These are phyloP conservation scores for Lolium multiflorum DNA, from an alignment of 176 grass and related monocot genomes.

Conservation along the genomic window DNA sequence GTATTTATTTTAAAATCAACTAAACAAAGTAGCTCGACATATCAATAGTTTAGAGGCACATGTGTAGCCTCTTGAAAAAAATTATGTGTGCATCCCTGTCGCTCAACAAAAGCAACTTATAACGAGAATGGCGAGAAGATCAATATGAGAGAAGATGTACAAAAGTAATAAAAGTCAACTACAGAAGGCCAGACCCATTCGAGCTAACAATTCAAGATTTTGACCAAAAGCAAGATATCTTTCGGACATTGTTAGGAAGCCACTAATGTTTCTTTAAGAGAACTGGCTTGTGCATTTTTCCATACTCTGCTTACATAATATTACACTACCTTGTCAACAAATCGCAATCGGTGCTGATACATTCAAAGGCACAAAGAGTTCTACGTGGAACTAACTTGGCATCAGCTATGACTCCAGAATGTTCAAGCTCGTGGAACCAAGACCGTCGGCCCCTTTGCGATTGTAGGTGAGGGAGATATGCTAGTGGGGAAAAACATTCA, in stretches of 20 bases:
- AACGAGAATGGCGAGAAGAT: neutral
- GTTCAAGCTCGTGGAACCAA: constrained; percentile 40
- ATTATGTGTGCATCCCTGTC: neutral
- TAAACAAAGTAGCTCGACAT: too few species aligned
- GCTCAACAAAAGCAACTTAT: neutral
- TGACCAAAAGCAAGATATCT: neutral
- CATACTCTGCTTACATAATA: neutral
- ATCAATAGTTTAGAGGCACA: neutral
- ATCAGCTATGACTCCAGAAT: constrained; percentile 41
- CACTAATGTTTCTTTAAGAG: neutral
- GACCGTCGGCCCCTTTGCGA: neutral
- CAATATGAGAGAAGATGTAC: neutral
- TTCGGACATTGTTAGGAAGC: neutral
- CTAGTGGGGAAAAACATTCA: neutral
- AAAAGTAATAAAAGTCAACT: neutral
- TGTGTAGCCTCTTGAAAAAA: neutral
- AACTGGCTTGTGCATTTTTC: neutral
- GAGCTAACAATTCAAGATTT: neutral
- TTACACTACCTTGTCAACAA: neutral
- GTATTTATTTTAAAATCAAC: neutral
- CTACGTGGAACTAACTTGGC: constrained; percentile 10
- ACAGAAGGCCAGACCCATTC: neutral
- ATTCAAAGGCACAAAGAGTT: neutral
- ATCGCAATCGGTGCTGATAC: neutral
- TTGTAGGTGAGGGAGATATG: neutral